Conservation (phyloP, 345 rosid species). For the Euphorbia pulcherrima region DNA sequence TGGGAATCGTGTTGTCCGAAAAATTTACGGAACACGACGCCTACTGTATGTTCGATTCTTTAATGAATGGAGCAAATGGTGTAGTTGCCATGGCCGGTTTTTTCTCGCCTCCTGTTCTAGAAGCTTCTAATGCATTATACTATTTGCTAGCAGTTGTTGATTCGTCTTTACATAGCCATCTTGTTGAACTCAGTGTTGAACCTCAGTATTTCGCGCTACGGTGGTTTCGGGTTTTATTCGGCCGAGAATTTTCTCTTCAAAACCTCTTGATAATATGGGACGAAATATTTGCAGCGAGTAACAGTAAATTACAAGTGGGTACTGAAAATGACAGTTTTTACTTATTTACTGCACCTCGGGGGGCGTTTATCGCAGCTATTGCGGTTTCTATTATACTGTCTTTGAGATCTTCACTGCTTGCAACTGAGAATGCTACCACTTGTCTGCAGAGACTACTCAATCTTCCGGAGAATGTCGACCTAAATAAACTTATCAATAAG, state of each 20-base stretch:
- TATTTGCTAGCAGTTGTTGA: constrained; percentile 70
- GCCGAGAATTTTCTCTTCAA: constrained; percentile 77
- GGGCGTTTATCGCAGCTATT: constrained; percentile 68
- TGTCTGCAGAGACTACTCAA: constrained; percentile 86
- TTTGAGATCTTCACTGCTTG: constrained; percentile 81
- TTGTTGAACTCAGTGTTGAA: constrained; percentile 88
- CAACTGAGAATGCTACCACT: constrained; percentile 82
- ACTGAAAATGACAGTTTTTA: constrained; percentile 37
- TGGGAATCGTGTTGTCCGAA: constrained; percentile 89
- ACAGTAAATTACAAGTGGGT: constrained; percentile 28
- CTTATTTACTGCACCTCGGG: constrained; percentile 62
- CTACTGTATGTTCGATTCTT: constrained; percentile 91
- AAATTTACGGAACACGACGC: constrained; percentile 98
- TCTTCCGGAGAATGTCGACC: constrained; percentile 67
- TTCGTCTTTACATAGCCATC: constrained; percentile 82
- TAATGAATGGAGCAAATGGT: constrained; percentile 75
- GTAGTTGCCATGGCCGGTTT: constrained; percentile 83
- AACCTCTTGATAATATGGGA: constrained; percentile 87
- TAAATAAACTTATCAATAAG: constrained; percentile 55
- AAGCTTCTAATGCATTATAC: constrained; percentile 80
- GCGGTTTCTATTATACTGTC: constrained; percentile 85
- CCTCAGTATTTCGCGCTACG: constrained; percentile 97
- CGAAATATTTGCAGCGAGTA: constrained; percentile 77
- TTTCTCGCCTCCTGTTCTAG: constrained; percentile 81
- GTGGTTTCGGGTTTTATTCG: constrained; percentile 90